Evolutionary conservation across 1,139 yeast genomes (phyloP).

Genomic region (Yamadazyma siamensis): DNA sequence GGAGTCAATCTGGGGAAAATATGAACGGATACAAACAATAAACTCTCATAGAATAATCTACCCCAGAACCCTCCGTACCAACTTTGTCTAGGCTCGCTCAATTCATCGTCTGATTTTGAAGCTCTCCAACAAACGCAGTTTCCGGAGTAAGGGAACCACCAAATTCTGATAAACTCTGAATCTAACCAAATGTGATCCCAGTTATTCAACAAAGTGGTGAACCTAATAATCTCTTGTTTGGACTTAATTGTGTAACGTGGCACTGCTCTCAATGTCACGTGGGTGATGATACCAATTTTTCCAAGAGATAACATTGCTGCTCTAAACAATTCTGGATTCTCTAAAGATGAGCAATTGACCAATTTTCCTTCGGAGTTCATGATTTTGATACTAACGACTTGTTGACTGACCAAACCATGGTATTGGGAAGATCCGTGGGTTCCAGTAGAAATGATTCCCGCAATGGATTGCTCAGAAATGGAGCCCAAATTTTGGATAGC

Average conservation of each 20-base stretch:
- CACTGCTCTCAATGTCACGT: constrained; percentile 82
- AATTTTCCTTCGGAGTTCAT: constrained; percentile 73
- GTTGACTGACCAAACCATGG: constrained; percentile 89
- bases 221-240: constrained; percentile 75
- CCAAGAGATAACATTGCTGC: constrained; percentile 91
- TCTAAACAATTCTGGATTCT: constrained; percentile 66
- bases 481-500: constrained; percentile 93
- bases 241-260: constrained; percentile 83
- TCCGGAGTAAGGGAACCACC: constrained; percentile 97
- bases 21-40: constrained; percentile 77
- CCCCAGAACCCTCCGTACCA: constrained; percentile 87
- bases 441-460: constrained; percentile 93
- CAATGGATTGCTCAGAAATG: constrained; percentile 89
- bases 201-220: constrained; percentile 62
- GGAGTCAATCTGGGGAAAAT: constrained; percentile 78
- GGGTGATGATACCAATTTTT: constrained; percentile 83
- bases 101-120: constrained; percentile 59
- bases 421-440: constrained; percentile 94
- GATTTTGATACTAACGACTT: constrained; percentile 72
- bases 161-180: constrained; percentile 85
- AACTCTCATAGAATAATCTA: constrained; percentile 70
- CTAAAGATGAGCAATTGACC: constrained; percentile 64
- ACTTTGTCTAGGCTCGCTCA: constrained; percentile 65
- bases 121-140: constrained; percentile 93
- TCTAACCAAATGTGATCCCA: constrained; percentile 83